Evolutionary conservation across 2,329 filamentous ascomycete species (phyloP).

Genomic region (Colletotrichum sp.): DNA sequence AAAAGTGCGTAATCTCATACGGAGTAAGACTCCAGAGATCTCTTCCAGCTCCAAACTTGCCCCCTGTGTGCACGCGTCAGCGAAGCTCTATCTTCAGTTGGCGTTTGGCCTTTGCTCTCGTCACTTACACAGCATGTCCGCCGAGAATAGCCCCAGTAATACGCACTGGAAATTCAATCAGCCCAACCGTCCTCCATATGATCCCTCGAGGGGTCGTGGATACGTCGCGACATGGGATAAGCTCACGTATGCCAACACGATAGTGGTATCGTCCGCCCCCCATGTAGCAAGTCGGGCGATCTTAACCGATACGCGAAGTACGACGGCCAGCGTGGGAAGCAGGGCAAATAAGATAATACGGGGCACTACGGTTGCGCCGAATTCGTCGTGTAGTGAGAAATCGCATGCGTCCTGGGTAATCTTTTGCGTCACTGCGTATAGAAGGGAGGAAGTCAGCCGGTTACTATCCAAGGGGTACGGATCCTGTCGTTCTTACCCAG

Average conservation of each 20-base stretch:
- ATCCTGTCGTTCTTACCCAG: neutral
- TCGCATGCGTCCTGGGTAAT: neutral
- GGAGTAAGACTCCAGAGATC: neutral
- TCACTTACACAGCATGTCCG: neutral
- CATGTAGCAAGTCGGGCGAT: neutral
- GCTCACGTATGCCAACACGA: neutral
- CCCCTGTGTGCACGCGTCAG: rapidly evolving
- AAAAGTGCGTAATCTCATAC: neutral
- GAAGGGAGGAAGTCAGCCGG: rapidly evolving
- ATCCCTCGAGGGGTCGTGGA: rapidly evolving
- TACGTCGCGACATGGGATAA: too few species aligned
- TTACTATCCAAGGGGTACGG: rapidly evolving
- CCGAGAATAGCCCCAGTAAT: rapidly evolving
- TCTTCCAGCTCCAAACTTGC: neutral
- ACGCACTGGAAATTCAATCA: neutral
- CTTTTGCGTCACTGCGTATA: neutral
- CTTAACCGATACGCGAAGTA: neutral
- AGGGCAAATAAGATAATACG: neutral
- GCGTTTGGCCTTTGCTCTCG: neutral
- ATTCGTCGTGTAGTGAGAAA: neutral
- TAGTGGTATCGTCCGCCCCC: neutral
- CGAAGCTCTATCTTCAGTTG: rapidly evolving
- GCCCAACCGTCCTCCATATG: rapidly evolving
- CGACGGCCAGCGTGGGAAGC: neutral
- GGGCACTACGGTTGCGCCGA: neutral